A percentile compares a stretch with the other conserved stretches of the same genome.
Evolutionary conservation across 2,329 filamentous ascomycete genomes (phyloP).

Genomic region (Colletotrichum euphorbiae): DNA sequence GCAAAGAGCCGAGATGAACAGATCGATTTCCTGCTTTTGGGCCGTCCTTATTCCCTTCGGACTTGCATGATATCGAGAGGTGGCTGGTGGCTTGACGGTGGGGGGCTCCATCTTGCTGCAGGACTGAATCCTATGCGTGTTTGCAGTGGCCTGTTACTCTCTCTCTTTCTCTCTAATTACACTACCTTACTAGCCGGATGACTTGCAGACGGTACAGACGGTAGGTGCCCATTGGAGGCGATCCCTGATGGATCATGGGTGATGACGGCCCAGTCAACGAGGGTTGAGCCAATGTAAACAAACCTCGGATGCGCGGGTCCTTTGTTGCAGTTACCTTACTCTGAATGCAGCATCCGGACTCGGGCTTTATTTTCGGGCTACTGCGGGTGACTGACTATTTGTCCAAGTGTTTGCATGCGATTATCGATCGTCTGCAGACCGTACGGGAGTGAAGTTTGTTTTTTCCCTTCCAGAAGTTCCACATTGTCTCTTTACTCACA

Average conservation of each 20-base stretch:
- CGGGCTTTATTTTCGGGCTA: slow-evolving; percentile 8
- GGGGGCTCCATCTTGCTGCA: slow-evolving; percentile 4
- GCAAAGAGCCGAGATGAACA: slow-evolving; percentile 34
- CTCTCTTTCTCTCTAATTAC: too few relatives aligned
- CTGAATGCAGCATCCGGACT: background rate
- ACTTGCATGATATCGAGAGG: background rate
- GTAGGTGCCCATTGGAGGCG: background rate
- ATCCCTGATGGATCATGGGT: background rate
- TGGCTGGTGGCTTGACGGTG: background rate
- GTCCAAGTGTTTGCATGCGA: slow-evolving; percentile 10
- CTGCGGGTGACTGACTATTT: slow-evolving; percentile 15
- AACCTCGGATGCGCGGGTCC: slow-evolving; percentile 29
- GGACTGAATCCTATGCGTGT: background rate
- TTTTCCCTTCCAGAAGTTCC: background rate
- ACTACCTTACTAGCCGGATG: background rate
- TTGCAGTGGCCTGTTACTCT: too few relatives aligned
- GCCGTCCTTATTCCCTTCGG: background rate
- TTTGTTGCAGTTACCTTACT: too few relatives aligned
- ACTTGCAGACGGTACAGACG: slow-evolving; percentile 18
- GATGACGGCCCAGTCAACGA: slow-evolving; percentile 16
- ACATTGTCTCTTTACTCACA: background rate
- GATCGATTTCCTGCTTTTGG: slow-evolving; percentile 28
- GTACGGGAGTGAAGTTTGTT: background rate
- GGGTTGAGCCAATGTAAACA: slow-evolving; percentile 30
- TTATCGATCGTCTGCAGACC: slow-evolving; percentile 11